phyloP scores from a whole-genome alignment of 352 stramenopile species.

The Pythium myriotylum region DNA sequence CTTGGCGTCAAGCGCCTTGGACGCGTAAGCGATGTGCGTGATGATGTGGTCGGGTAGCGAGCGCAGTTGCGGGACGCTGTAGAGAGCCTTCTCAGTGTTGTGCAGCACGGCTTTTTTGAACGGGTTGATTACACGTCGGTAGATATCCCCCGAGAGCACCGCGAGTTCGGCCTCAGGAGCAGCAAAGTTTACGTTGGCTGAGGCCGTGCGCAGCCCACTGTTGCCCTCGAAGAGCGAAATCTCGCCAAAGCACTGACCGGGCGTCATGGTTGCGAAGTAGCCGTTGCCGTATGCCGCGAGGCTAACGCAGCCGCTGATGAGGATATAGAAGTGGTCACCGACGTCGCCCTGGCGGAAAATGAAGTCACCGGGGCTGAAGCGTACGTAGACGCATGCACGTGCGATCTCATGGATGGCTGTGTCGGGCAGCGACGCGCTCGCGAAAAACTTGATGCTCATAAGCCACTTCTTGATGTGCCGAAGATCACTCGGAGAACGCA shows the following conservation, averaged over 20 bases:
- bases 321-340: conserved; percentile 72
- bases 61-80: conserved; percentile 51
- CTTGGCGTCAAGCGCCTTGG: conserved; percentile 47
- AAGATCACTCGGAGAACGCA: conserved; percentile 42
- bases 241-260: conserved; percentile 70
- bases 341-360: conserved; percentile 75
- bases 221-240: conserved; percentile 65
- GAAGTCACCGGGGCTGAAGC: conserved; percentile 49
- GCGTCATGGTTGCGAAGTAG: conserved; percentile 69
- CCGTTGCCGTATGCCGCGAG: conserved; percentile 70
- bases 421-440: conserved; percentile 56
- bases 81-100: conserved; percentile 55
- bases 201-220: conserved; percentile 52
- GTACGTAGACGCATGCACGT: conserved; percentile 43
- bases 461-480: conserved; percentile 74
- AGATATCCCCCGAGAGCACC: conserved; percentile 62
- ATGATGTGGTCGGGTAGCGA: conserved; percentile 47
- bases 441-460: conserved; percentile 65
- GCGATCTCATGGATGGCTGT: conserved; percentile 56
- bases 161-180: conserved; percentile 52
- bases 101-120: conserved; percentile 72
- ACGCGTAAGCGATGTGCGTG: conserved; percentile 68
- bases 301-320: conserved; percentile 65
- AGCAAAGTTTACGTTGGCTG: conserved; percentile 64
- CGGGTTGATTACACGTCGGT: conserved; percentile 64